These are phyloP conservation scores for Sporothrix sp. DNA, from an alignment of 2,329 filamentous ascomycete genomes.

Conservation along the genomic window DNA sequence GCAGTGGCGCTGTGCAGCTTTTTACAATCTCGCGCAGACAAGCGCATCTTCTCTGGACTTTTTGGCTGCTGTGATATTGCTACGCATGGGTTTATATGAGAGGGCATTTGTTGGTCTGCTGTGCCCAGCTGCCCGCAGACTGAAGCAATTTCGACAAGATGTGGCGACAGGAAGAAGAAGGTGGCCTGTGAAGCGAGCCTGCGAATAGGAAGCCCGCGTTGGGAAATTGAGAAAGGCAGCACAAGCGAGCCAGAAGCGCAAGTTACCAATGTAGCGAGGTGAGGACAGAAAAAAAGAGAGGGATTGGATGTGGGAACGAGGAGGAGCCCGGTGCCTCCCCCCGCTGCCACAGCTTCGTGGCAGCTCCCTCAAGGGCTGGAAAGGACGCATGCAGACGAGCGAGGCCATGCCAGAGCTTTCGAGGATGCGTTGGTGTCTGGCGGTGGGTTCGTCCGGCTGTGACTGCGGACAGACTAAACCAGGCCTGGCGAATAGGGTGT, in stretches of 20 bases:
- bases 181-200: background rate
- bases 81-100: too few species aligned
- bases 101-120: too few species aligned
- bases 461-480: background rate
- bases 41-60: background rate
- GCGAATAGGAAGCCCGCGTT: background rate
- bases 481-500: constrained; percentile 18
- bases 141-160: too few species aligned
- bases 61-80: too few species aligned
- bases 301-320: background rate
- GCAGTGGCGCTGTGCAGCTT: background rate
- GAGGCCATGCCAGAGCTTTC: background rate
- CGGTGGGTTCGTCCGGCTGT: too few species aligned
- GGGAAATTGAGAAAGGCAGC: background rate
- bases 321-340: background rate
- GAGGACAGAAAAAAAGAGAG: background rate
- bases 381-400: background rate
- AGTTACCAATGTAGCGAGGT: background rate
- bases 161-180: background rate
- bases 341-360: too few species aligned
- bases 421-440: too few species aligned
- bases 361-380: too few species aligned
- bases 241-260: background rate
- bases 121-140: background rate
- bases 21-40: too few species aligned